Evolutionary conservation across 1,139 yeast genomes (phyloP), one percentile per base, ranked within the genome.

Genomic region (Protomyces gravidus): DNA sequence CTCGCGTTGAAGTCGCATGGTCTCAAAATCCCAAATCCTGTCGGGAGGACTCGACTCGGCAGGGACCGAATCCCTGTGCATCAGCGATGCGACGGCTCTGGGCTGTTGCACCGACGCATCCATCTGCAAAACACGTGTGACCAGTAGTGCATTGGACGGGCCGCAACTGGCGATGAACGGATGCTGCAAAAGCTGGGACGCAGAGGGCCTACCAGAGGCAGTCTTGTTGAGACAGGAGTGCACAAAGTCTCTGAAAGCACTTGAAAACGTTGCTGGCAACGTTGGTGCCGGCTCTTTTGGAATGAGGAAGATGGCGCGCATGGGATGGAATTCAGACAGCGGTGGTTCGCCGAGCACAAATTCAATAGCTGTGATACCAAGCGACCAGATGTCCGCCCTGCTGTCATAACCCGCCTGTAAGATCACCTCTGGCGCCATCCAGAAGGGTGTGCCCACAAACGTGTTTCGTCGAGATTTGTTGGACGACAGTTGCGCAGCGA

Each of bases 351-450:
- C 95, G 23, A 77, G 79, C n/a, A 86, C 85, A 64, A 89, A 74
- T 68, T 89, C 96, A 63, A 84, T 86, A 1, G 90, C 86, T 36
- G 96, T 88, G 64, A 92, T 88, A 0, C 98, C 99, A 60, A 94
- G 74, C 0, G 96, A 89, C 98, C 98, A 94, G 2, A 92, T 82
- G 71, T 94, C 98, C 0, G 98, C 96, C 13, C 86, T 81, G 69
- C 80, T 86, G 64, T 88, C 83, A 70, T 94, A 95, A 9, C 92
- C 96, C 50, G 86, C 85, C 69, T 89, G 96, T 67, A 83, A 75
- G 48, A 92, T 86, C 1, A 92, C 95, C 68, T 94, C 99, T 0
- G 98, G 98, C 0, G 97, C 95, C 98, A 94, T 94, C 94, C 97
- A 92, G 70, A 90, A 92, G 30, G 99, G 98, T 0, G 98, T 92